Percentiles rank a stretch among this genome's conserved stretches.
These are phyloP conservation scores for Wickerhamomyces tratensis DNA, from an alignment of 805 yeast genomes.

Conservation along the genomic window DNA sequence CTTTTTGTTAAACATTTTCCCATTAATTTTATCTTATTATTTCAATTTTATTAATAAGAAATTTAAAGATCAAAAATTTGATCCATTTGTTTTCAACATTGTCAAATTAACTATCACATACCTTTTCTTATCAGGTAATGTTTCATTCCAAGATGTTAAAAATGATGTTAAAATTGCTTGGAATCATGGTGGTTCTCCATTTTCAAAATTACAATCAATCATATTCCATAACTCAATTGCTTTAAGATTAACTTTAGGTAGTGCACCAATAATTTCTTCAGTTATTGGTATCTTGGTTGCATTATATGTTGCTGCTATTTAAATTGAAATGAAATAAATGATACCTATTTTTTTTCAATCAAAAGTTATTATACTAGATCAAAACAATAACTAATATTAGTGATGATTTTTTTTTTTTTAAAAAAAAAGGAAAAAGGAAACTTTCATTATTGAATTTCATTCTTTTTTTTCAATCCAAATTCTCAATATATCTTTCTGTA, in stretches of 20 bases:
- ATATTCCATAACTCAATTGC: conserved; percentile 15
- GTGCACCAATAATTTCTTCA: conserved; percentile 21
- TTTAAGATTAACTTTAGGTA: conserved; percentile 21
- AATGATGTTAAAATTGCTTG: conserved; percentile 19
- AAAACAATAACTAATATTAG: too few relatives aligned
- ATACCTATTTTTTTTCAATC: too few relatives aligned
- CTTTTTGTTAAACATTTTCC: conserved; percentile 11
- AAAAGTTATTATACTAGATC: conserved; percentile 17
- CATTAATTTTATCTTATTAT: conserved; percentile 18
- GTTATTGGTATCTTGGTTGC: conserved; percentile 22
- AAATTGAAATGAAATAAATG: not conserved
- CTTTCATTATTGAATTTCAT: too few relatives aligned
- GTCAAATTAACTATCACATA: conserved; percentile 34
- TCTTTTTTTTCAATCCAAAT: too few relatives aligned
- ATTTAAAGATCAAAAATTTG: conserved; percentile 29
- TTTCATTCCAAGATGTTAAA: conserved; percentile 18
- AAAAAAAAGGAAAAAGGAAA: too few relatives aligned
- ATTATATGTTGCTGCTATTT: conserved; percentile 24
- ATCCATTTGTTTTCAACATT: conserved; percentile 46
- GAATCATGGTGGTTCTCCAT: conserved; percentile 14
- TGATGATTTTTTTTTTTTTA: too few relatives aligned
- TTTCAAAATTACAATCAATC: conserved; percentile 10
- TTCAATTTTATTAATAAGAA: conserved; percentile 20
- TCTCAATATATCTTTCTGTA: too few relatives aligned
- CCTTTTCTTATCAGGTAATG: conserved; percentile 19